Evolutionary conservation across 129 eudicot genomes (phyloP), one percentile per base, ranked within the genome.

Genomic region (Dittrichia graveolens): DNA sequence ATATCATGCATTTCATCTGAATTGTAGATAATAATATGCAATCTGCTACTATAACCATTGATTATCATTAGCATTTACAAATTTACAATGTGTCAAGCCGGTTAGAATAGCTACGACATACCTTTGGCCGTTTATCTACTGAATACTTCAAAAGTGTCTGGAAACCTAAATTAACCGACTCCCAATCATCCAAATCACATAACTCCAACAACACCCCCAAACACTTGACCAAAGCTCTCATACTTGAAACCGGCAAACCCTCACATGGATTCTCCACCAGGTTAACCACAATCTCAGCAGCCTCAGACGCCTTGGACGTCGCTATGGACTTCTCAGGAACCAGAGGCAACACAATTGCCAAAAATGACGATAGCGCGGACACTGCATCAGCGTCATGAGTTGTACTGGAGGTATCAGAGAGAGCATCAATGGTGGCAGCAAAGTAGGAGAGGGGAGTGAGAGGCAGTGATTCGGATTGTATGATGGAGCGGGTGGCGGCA

Each of bases 101-200:
- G 63, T 3, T 39, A 43, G 16, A 6, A 40, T 14, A 64, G 49
- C 6, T 9, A 67, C 31, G 52, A 8, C 38, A 53, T 71, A 90
- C 99, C 96, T 95, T 95, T 8, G 99, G 99, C 3, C 99, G 96
- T 80, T 88, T 90, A 86, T 90, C 99, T 43, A 83, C 54, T 4
- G 97, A 84, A 48, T 81, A 88, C 54, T 78, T 90, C 16, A 90
- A 13, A 61, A 95, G 84, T 38, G 79, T 81, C 66, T 79, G 48
- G 16, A 91, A 82, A 31, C 91, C 91, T 18, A 82, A 69, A 9
- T 81, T 60, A n/a, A 94, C 84, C 31, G 85, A 81, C 31, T 81
- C 80, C 99, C 99, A 94, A 71, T 90, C 89, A 7, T 75, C 79
- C 72, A 73, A 81, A 76, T 90, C 82, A 50, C 91, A 94, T 72